Conservation (phyloP, 2,329 filamentous ascomycete species). For the Esteya vermicola region DNA sequence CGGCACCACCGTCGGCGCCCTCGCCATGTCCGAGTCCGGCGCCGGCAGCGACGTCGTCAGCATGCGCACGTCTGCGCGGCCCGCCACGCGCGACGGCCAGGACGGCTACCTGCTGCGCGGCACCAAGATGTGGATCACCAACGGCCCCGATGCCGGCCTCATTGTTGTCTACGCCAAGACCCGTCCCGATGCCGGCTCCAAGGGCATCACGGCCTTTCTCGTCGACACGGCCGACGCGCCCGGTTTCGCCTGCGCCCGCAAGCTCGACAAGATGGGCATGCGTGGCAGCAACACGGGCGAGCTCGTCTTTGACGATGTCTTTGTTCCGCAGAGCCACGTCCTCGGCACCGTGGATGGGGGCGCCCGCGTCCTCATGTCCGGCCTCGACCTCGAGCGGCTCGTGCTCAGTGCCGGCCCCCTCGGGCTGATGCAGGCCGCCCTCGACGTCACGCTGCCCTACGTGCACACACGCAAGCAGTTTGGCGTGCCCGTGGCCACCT, state of each 20-base stretch:
- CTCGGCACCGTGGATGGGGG: slow-evolving; percentile 70
- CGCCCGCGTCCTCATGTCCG: slow-evolving; percentile 88
- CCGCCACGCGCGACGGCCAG: background rate
- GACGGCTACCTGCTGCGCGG: slow-evolving; percentile 64
- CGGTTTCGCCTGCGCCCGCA: slow-evolving; percentile 77
- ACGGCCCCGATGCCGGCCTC: slow-evolving; percentile 84
- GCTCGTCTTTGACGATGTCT: slow-evolving; percentile 78
- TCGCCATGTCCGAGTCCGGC: slow-evolving; percentile 91
- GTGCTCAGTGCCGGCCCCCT: slow-evolving; percentile 84
- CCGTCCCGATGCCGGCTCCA: slow-evolving; percentile 60
- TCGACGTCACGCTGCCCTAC: slow-evolving; percentile 80
- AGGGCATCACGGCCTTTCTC: slow-evolving; percentile 91
- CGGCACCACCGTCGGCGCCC: slow-evolving; percentile 67
- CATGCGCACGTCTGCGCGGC: slow-evolving; percentile 59
- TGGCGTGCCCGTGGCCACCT: slow-evolving; percentile 69
- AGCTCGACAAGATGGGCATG: slow-evolving; percentile 98
- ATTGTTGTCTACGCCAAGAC: slow-evolving; percentile 98
- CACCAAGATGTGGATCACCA: slow-evolving; percentile 99
- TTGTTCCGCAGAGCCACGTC: slow-evolving; percentile 70
- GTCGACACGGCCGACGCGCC: slow-evolving; percentile 44
- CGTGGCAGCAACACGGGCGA: slow-evolving; percentile 93
- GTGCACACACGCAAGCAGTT: slow-evolving; percentile 86
- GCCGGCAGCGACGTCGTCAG: slow-evolving; percentile 88
- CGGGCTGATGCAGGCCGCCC: slow-evolving; percentile 83
- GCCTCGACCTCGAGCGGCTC: slow-evolving; percentile 82